A percentile compares a stretch with the other conserved stretches of the same genome.
Conservation (phyloP, 805 yeast genomes). For the Suhomyces sp. region DNA sequence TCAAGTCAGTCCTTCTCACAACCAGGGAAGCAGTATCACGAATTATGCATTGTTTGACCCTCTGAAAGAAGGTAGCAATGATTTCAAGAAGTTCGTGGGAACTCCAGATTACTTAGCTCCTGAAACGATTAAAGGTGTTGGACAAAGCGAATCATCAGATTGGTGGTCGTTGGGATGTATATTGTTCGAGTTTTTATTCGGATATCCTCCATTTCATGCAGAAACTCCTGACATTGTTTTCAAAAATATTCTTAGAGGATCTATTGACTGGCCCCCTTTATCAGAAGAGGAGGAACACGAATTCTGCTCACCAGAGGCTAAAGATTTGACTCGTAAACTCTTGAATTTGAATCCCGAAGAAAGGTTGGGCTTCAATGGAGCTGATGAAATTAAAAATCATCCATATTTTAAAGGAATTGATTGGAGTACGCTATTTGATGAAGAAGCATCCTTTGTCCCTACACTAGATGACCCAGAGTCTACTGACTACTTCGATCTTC, state of each 20-base stretch:
- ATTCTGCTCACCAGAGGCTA: conserved; percentile 64
- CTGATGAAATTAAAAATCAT: conserved; percentile 75
- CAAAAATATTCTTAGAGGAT: conserved; percentile 69
- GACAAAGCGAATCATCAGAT: conserved; percentile 84
- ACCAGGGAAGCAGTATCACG: conserved; percentile 17
- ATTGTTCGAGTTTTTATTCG: conserved; percentile 85
- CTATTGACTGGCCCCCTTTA: conserved; percentile 82
- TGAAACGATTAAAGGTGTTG: conserved; percentile 82
- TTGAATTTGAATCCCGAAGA: conserved; percentile 61
- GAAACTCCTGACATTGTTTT: conserved; percentile 77
- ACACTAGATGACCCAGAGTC: conserved; percentile 73
- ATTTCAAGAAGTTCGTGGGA: conserved; percentile 76
- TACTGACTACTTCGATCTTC: conserved; percentile 84
- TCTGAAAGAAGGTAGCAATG: conserved; percentile 43
- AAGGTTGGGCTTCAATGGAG: conserved; percentile 78
- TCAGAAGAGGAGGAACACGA: conserved; percentile 51
- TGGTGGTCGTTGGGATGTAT: conserved; percentile 99
- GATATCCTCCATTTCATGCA: conserved; percentile 94
- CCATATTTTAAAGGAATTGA: conserved; percentile 69
- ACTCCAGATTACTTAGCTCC: conserved; percentile 98
- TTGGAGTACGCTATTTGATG: conserved; percentile 72
- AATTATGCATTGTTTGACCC: conserved; percentile 75
- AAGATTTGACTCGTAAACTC: conserved; percentile 66
- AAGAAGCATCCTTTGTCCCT: conserved; percentile 84
- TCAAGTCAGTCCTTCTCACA: conserved; percentile 28